Conservation (phyloP, 2,329 filamentous ascomycete genomes). For the Ophiostoma pallidulum region DNA sequence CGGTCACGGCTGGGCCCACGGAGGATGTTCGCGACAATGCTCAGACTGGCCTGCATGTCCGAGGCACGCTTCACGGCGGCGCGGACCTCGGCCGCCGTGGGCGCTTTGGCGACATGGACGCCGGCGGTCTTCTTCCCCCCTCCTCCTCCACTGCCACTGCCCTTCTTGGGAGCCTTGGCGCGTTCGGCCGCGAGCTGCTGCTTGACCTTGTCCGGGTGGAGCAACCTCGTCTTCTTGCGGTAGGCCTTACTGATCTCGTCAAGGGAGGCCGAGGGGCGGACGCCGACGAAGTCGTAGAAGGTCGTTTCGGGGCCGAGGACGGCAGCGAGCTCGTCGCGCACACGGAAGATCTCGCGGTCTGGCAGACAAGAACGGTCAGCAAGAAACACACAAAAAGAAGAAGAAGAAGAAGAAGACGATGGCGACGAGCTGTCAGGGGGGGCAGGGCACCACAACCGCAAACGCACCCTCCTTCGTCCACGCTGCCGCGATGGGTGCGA, state of each 20-base stretch:
- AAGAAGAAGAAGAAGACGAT: background rate
- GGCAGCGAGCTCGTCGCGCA: conserved; percentile 74
- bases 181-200: conserved; percentile 68
- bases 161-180: conserved; percentile 43
- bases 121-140: conserved; percentile 52
- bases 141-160: conserved; percentile 35
- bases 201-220: conserved; percentile 95
- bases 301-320: conserved; percentile 69
- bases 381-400: background rate
- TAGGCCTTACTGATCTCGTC: conserved; percentile 93
- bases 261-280: conserved; percentile 61
- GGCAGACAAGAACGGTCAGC: conserved; percentile 7
- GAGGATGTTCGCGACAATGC: conserved; percentile 77
- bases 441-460: too few species aligned
- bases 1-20: conserved; percentile 70
- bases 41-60: conserved; percentile 74
- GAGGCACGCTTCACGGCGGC: conserved; percentile 71
- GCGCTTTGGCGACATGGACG: conserved; percentile 59
- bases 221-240: conserved; percentile 69
- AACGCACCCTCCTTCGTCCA: conserved; percentile 77
- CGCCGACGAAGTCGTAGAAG: conserved; percentile 90
- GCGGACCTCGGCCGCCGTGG: conserved; percentile 64
- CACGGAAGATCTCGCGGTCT: conserved; percentile 97
- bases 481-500: conserved; percentile 58
- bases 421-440: too few species aligned